phyloP scores from a whole-genome alignment of 1,139 yeast genomes.

The Zygosaccharomyces sapae region DNA sequence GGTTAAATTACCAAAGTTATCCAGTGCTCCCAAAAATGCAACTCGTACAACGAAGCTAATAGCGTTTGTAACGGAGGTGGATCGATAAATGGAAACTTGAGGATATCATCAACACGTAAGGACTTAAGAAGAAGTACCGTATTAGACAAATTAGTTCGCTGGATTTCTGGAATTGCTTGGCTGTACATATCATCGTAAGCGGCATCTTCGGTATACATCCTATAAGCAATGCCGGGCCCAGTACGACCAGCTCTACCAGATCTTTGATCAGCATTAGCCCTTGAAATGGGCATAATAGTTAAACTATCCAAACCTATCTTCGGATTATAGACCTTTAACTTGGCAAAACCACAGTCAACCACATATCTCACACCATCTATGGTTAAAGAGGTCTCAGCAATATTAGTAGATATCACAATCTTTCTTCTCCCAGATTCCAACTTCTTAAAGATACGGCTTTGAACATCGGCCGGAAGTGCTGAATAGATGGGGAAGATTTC shows the following conservation, averaged over 20 bases:
- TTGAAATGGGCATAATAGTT: constrained; percentile 78
- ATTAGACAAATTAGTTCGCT: constrained; percentile 77
- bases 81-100: constrained; percentile 76
- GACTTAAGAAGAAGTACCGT: constrained; percentile 73
- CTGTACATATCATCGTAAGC: constrained; percentile 64
- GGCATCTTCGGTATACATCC: constrained; percentile 76
- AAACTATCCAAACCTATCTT: constrained; percentile 82
- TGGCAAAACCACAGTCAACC: constrained; percentile 80
- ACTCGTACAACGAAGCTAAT: constrained; percentile 70
- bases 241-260: constrained; percentile 98
- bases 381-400: constrained; percentile 94
- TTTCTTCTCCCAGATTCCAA: constrained; percentile 57
- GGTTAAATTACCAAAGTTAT: constrained; percentile 69
- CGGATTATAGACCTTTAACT: constrained; percentile 80
- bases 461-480: constrained; percentile 81
- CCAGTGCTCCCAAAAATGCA: constrained; percentile 82
- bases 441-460: constrained; percentile 67
- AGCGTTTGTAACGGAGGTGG: constrained; percentile 77
- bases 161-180: constrained; percentile 91
- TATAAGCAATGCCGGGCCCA: constrained; percentile 76
- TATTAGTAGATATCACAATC: constrained; percentile 88
- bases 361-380: constrained; percentile 87
- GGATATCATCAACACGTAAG: constrained; percentile 57
- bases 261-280: constrained; percentile 87
- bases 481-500: constrained; percentile 80